Conservation (phyloP, 2,329 filamentous ascomycete species). For the Fusarium virguliforme region DNA sequence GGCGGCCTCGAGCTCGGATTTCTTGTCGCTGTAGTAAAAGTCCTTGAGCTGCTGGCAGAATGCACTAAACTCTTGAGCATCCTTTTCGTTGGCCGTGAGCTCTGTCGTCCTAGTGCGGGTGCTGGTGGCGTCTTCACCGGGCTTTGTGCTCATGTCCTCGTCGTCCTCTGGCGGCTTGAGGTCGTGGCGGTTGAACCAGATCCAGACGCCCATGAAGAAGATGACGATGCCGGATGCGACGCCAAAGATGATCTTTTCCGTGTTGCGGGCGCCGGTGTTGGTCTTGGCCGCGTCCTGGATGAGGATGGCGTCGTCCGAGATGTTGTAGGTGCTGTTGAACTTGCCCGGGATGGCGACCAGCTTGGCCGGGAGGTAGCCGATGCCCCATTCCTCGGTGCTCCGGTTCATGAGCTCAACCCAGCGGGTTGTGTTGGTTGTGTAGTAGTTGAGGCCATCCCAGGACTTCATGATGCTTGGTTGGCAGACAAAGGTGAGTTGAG, state of each 20-base stretch:
- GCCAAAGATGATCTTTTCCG: constrained; percentile 22
- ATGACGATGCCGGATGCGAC: constrained; percentile 23
- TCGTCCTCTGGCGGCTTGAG: neutral
- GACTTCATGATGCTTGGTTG: constrained; percentile 22
- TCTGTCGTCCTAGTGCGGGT: neutral
- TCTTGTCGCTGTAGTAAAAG: constrained; percentile 12
- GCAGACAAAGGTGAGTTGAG: neutral
- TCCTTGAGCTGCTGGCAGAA: constrained; percentile 9
- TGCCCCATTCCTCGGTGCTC: constrained; percentile 31
- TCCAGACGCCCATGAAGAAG: constrained; percentile 14
- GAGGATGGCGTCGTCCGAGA: constrained; percentile 19
- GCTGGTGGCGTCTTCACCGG: neutral
- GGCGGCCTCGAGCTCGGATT: constrained; percentile 10
- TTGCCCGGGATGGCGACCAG: constrained; percentile 23
- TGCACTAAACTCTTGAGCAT: neutral
- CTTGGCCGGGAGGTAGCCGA: constrained; percentile 27
- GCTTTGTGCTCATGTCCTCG: neutral
- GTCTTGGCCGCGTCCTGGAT: constrained; percentile 20
- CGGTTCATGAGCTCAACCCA: constrained; percentile 35
- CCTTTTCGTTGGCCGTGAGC: neutral
- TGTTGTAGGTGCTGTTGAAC: constrained; percentile 21
- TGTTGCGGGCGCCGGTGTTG: neutral
- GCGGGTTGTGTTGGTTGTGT: constrained; percentile 19
- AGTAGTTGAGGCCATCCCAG: constrained; percentile 27
- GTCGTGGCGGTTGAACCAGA: constrained; percentile 10